Conservation (phyloP, 805 yeast species). For the Isabelozyma gotoi region DNA sequence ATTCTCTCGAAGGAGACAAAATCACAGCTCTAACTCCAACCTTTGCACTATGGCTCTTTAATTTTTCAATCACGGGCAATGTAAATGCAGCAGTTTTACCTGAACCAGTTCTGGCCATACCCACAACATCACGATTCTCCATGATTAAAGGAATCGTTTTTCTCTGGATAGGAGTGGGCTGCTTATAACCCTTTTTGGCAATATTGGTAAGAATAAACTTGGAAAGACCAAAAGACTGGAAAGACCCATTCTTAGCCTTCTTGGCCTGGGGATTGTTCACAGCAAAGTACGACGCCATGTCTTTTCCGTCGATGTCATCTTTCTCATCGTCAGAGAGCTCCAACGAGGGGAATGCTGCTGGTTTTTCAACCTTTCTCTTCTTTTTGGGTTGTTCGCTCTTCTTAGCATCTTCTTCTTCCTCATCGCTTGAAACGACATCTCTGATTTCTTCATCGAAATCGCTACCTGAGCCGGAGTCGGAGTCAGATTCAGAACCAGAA, state of each 20-base stretch:
- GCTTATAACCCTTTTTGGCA: constrained; percentile 80
- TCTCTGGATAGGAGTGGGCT: constrained; percentile 97
- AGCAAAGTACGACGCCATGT: constrained; percentile 37
- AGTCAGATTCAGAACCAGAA: constrained; percentile 31
- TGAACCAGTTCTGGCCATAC: constrained; percentile 99
- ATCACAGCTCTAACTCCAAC: constrained; percentile 88
- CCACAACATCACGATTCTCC: constrained; percentile 91
- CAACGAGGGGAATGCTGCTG: constrained; percentile 45
- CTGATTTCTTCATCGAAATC: constrained; percentile 39
- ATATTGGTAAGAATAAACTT: constrained; percentile 69
- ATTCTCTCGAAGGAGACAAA: constrained; percentile 92
- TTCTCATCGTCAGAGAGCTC: constrained; percentile 53
- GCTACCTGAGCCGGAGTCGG: constrained; percentile 21
- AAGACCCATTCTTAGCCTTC: constrained; percentile 75
- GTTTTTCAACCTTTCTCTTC: constrained; percentile 18
- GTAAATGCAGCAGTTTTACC: constrained; percentile 98
- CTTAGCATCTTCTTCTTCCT: constrained; percentile 41
- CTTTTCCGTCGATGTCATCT: constrained; percentile 25
- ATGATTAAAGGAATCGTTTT: constrained; percentile 89
- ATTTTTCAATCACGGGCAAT: constrained; percentile 82
- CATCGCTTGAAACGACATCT: constrained; percentile 55
- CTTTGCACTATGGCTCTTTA: constrained; percentile 80
- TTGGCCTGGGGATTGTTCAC: constrained; percentile 45
- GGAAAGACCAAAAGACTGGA: constrained; percentile 87
- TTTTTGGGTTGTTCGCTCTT: constrained; percentile 27